Evolutionary conservation across 495 filamentous ascomycete species (phyloP), one percentile per base, ranked within the genome.

Genomic region (Glonium stellatum): DNA sequence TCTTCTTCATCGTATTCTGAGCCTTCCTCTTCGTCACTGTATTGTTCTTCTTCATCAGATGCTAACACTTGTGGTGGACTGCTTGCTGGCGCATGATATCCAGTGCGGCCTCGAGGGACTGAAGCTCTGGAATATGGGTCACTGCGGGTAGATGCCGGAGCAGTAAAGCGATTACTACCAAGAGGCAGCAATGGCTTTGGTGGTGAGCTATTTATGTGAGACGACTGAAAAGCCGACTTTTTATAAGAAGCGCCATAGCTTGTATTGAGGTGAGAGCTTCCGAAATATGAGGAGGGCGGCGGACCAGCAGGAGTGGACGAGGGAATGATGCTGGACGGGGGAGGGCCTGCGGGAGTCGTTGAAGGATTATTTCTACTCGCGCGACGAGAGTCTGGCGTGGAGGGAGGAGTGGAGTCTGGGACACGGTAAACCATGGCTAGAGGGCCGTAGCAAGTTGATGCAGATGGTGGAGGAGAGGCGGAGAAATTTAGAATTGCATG

Each of bases 241-340:
- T 18, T 39, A 36, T 18, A 39, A 12, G 53, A 21, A 15, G 6
- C 4, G 21, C 21, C 21, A 52, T 52, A 44, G 58, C 73, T 71
- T 15, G 77, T 73, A 60, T 76, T 76, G 61, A 82, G 70, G 57
- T 86, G 82, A 4, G 87, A 88, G 73, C 82, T 87, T 35, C 84
- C 84, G 54, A 87, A 79, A 57, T 82, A 71, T 10, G 80, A 84
- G 22, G 82, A 80, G 19, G 88, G 87, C 25, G 76, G 74, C 8
- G 79, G 82, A 34, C 85, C 87, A 59, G 80, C 82, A 11, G 89
- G 88, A 27, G 87, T 89, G 70, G 90, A 90, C 34, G 88, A 90
- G 21, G 77, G 76, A 10, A 79, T 73, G 37, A 81, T 64, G 2
- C 82, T 47, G 22, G 67, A 84, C 22, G 88, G 88, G 13, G 90